These are phyloP conservation scores for Myxozyma udenii DNA, from an alignment of 805 yeast species.

Conservation along the genomic window DNA sequence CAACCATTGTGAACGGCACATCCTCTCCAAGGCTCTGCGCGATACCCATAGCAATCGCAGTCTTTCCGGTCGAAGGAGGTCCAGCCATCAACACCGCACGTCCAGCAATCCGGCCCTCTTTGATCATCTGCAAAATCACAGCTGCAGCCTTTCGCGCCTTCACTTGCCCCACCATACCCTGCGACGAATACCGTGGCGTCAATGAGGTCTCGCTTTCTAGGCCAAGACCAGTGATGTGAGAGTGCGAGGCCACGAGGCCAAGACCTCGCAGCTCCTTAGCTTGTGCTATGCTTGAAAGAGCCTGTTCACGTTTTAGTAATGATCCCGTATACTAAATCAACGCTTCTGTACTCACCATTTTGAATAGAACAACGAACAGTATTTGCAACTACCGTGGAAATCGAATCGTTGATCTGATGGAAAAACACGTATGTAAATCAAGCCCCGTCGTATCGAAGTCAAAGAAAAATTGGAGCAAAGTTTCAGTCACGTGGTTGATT, in stretches of 20 bases:
- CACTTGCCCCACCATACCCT: constrained; percentile 97
- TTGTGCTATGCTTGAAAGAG: constrained; percentile 39
- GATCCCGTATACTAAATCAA: too few species aligned
- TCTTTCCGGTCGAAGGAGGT: constrained; percentile 98
- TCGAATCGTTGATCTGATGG: too few species aligned
- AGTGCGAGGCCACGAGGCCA: constrained; percentile 92
- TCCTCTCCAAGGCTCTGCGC: constrained; percentile 52
- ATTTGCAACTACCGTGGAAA: too few species aligned
- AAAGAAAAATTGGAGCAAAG: too few species aligned
- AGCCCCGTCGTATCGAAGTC: too few species aligned
- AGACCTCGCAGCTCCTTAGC: constrained; percentile 57
- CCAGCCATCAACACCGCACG: constrained; percentile 95
- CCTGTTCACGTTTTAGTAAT: constrained; percentile 7
- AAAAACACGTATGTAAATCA: too few species aligned
- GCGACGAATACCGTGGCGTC: constrained; percentile 73
- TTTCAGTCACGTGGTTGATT: too few species aligned
- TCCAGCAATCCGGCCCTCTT: constrained; percentile 93
- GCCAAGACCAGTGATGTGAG: constrained; percentile 96
- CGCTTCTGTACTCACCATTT: too few species aligned
- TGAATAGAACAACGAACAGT: too few species aligned
- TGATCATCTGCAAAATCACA: constrained; percentile 85
- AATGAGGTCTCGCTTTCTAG: constrained; percentile 71
- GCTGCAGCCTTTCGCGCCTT: constrained; percentile 96
- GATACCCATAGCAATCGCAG: constrained; percentile 93
- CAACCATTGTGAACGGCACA: constrained; percentile 93